Conservation (phyloP, 2,329 filamentous ascomycete genomes). For the Verticillium nonalfalfae region DNA sequence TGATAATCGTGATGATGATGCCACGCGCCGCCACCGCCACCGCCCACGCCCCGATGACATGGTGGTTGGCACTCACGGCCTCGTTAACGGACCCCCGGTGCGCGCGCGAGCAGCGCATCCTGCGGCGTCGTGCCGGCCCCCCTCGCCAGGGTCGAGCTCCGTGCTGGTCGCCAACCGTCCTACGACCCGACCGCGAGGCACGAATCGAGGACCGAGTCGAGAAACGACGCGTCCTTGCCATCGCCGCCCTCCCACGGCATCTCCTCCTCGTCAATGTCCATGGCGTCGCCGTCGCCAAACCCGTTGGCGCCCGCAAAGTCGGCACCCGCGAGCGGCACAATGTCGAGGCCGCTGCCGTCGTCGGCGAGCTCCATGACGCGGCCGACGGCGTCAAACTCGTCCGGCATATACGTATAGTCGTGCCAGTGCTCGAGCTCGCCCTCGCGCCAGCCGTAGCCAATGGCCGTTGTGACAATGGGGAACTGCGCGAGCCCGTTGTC, state of each 20-base stretch:
- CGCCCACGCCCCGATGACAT: background rate
- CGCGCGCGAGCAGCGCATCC: background rate
- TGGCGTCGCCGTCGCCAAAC: constrained; percentile 36
- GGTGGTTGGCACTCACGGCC: background rate
- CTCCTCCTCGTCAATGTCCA: constrained; percentile 50
- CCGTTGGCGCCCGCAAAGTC: constrained; percentile 37
- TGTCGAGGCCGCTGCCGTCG: constrained; percentile 16
- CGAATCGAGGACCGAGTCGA: constrained; percentile 53
- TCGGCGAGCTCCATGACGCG: constrained; percentile 2
- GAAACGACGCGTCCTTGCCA: constrained; percentile 38
- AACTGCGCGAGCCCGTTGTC: constrained; percentile 73
- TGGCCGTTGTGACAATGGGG: constrained; percentile 64
- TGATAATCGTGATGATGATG: background rate
- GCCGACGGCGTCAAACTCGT: constrained; percentile 13
- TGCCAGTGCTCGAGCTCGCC: constrained; percentile 65
- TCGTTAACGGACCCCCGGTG: background rate
- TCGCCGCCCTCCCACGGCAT: constrained; percentile 58
- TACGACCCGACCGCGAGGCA: constrained; percentile 40
- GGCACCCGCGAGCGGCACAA: constrained; percentile 19
- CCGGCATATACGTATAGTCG: constrained; percentile 48
- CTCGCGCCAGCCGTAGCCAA: constrained; percentile 67
- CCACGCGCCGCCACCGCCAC: background rate
- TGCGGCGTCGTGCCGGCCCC: background rate
- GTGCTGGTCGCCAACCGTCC: constrained; percentile 3
- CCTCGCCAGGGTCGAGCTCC: background rate